Conservation (phyloP, 306 rosid species). For the Rosa lucieae region DNA sequence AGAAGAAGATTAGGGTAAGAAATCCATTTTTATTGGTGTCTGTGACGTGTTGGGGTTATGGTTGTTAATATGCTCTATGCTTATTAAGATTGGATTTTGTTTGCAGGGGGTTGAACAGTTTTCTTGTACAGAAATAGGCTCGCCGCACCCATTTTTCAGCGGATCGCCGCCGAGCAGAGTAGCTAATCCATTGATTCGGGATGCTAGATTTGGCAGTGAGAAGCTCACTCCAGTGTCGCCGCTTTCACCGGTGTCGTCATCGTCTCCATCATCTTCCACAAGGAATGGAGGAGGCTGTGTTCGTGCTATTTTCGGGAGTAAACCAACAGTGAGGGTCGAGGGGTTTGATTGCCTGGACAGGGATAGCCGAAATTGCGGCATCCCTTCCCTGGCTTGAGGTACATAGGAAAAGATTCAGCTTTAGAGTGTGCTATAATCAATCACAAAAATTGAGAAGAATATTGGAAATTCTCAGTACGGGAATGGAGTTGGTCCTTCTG, state of each 20-base stretch:
- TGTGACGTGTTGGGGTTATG: background rate
- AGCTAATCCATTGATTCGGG: constrained; percentile 85
- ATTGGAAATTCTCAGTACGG: constrained; percentile 43
- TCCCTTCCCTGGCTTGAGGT: constrained; percentile 77
- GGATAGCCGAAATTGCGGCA: constrained; percentile 80
- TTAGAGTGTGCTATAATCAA: constrained; percentile 16
- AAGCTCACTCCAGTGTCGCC: constrained; percentile 44
- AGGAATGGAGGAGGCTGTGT: constrained; percentile 72
- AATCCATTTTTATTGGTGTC: background rate
- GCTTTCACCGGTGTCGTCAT: constrained; percentile 42
- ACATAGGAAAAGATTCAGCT: constrained; percentile 26
- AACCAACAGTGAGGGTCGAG: constrained; percentile 78
- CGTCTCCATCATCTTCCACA: constrained; percentile 55
- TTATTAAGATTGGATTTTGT: background rate
- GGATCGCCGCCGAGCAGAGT: constrained; percentile 99
- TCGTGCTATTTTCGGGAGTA: constrained; percentile 65
- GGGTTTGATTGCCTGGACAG: constrained; percentile 92
- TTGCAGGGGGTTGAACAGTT: constrained; percentile 57
- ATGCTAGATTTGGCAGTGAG: constrained; percentile 83
- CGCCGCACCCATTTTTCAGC: constrained; percentile 88
- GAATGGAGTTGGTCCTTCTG: constrained; percentile 26
- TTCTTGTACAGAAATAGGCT: constrained; percentile 46
- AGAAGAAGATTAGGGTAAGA: background rate
- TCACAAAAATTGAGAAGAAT: constrained; percentile 31
- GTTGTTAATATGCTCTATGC: background rate